Evolutionary conservation across 2,329 filamentous ascomycete species (phyloP).

Genomic region (Ophiocordyceps robertsii): DNA sequence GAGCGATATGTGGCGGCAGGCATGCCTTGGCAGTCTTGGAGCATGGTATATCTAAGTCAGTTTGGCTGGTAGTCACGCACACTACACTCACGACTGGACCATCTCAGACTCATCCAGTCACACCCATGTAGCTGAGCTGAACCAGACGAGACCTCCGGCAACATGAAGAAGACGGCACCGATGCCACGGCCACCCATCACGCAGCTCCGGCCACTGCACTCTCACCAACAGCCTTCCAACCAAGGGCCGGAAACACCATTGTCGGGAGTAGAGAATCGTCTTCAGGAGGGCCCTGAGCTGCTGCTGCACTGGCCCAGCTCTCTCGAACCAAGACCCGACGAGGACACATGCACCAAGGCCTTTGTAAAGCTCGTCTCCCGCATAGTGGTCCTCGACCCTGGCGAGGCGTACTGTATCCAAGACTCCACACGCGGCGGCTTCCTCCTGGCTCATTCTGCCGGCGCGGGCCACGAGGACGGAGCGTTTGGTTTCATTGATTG

Average conservation of each 20-base stretch:
- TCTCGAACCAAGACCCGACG: conserved; percentile 1
- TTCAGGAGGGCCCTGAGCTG: not conserved
- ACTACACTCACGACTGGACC: no score
- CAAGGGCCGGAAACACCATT: not conserved
- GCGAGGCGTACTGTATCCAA: conserved; percentile 6
- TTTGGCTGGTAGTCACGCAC: no score
- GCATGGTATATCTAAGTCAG: no score
- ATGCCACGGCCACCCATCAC: conserved; percentile 5
- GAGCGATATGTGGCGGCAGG: no score
- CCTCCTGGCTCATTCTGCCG: not conserved
- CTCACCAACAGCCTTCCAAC: conserved; percentile 1
- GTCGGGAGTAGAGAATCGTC: not conserved
- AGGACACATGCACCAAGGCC: conserved; percentile 2
- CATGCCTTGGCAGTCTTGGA: no score
- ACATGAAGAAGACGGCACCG: not conserved
- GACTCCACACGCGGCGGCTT: conserved; percentile 1
- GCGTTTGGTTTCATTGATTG: not conserved
- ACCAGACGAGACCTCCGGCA: not conserved
- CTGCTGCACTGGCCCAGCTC: conserved; percentile 2
- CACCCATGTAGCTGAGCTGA: no score
- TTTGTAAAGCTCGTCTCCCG: conserved; percentile 5
- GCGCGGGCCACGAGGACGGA: not conserved
- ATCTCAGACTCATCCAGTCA: no score
- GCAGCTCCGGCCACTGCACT: conserved; percentile 7
- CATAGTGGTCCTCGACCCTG: conserved; percentile 3